Conservation (phyloP, 305 asterid genomes). For the Fraxinus sp. region DNA sequence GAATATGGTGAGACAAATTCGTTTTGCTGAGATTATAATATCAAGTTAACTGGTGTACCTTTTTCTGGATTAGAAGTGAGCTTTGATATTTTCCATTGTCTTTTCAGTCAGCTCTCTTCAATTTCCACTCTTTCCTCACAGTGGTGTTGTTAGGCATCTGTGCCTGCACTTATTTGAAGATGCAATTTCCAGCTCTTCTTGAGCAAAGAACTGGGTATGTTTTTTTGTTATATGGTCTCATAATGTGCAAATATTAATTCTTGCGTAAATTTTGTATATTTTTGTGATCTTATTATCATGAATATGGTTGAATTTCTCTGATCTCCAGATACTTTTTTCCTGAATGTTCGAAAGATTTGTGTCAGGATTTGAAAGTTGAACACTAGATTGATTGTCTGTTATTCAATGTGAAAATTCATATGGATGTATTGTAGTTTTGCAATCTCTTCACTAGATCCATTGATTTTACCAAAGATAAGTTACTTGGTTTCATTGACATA, state of each 20-base stretch:
- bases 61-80: conserved; percentile 12
- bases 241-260: conserved; percentile 13
- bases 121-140: conserved; percentile 60
- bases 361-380: not conserved
- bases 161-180: conserved; percentile 58
- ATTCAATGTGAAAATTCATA: not conserved
- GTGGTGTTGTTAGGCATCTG: conserved; percentile 57
- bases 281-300: conserved; percentile 1
- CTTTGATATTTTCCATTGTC: conserved; percentile 30
- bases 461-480: not conserved
- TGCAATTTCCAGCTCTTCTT: conserved; percentile 85
- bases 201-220: conserved; percentile 84
- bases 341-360: not conserved
- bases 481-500: not conserved
- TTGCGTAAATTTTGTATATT: conserved; percentile 10
- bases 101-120: conserved; percentile 58
- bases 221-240: not conserved
- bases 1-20: conserved; percentile 43
- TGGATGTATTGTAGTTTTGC: not conserved
- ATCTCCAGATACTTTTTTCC: not conserved
- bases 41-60: not conserved
- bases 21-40: not conserved
- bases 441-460: not conserved
- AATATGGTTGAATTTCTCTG: not conserved
- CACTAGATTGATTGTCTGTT: not conserved